Base-by-base conservation (phyloP, 2,329 filamentous ascomycete species). In the Intubia oerlemansii region DNA sequence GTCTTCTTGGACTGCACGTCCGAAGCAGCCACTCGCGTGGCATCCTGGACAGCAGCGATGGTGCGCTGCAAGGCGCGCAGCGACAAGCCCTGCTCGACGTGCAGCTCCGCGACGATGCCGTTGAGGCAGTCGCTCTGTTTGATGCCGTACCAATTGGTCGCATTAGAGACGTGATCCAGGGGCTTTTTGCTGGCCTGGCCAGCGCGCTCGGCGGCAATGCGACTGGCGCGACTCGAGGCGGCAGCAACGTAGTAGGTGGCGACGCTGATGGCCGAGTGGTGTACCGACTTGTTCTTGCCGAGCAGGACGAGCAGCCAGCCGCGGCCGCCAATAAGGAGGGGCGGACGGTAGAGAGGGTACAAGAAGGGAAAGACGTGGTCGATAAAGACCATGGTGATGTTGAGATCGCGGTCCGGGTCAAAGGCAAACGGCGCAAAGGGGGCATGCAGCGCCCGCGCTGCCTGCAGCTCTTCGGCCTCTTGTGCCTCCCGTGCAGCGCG, bases 321-420 rank as follows among this genome's bases (percentile, higher is more conserved):
- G 27, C 62, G 56, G 10, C 66, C 67, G n/a, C 63, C 59, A 32
- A 62, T 51, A 4, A 63, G 49, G 5, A 67, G 41, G 3, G 53
- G 51, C 1, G 68, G 67, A 3, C 56, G 56, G 44, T 72, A 73
- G 41, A 70, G 65, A 3, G 69, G 69, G 40, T 66, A 72, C 1
- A 72, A 46, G 37, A 69, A 64, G 2, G 68, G 66, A 35, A 72
- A 59, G 13, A 71, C 53, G 36, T 65, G 59, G 42, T 74, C 67
- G 25, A 72, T 51, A 40, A 70, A 73, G 17, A 33, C 12, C 56
- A 66, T 65, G 32, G 62, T 46, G 24, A 59, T 53, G 39, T 44
- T 38, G 7, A 44, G 33, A 11, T 46, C 44, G 4, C 24, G 28
- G 14, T 46, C 43, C 8, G 36, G 21, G 3, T 36, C 33, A 6